A percentile compares a stretch with the other conserved stretches of the same genome.
phyloP scores from a whole-genome alignment of 2,329 filamentous ascomycete genomes.

The Cladosporium sp. region DNA sequence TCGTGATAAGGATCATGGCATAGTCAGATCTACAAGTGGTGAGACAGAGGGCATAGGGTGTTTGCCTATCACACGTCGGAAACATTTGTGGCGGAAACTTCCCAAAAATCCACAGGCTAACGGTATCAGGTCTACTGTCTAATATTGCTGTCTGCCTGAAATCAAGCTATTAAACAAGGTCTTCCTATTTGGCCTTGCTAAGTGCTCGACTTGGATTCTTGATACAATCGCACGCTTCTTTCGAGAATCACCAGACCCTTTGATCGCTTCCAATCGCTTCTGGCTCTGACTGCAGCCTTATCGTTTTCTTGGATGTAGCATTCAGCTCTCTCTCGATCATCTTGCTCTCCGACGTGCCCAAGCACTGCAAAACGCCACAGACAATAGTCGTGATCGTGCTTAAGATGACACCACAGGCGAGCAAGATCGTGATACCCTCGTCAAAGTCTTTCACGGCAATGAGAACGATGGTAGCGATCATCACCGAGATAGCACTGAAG shows the following conservation, averaged over 20 bases:
- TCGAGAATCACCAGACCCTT: background rate
- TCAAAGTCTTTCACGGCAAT: background rate
- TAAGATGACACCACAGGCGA: background rate
- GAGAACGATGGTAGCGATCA: background rate
- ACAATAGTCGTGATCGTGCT: background rate
- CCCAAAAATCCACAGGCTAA: background rate
- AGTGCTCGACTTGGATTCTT: background rate
- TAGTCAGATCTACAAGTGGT: background rate
- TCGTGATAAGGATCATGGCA: background rate
- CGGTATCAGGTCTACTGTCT: background rate
- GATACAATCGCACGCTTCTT: background rate
- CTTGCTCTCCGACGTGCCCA: constrained; percentile 2
- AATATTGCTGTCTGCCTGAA: background rate
- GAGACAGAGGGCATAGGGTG: background rate
- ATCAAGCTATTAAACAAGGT: background rate
- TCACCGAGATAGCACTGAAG: background rate
- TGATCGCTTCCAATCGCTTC: background rate
- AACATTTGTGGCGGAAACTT: background rate
- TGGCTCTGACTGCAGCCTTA: background rate
- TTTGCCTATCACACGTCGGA: background rate
- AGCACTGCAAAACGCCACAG: background rate
- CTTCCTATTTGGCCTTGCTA: background rate
- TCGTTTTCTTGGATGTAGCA: background rate
- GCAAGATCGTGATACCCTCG: background rate
- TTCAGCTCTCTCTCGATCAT: constrained; percentile 10